Percentiles rank a stretch among this genome's conserved stretches.
Conservation (phyloP, 139 green algal genomes). For the Chlorella sp. region DNA sequence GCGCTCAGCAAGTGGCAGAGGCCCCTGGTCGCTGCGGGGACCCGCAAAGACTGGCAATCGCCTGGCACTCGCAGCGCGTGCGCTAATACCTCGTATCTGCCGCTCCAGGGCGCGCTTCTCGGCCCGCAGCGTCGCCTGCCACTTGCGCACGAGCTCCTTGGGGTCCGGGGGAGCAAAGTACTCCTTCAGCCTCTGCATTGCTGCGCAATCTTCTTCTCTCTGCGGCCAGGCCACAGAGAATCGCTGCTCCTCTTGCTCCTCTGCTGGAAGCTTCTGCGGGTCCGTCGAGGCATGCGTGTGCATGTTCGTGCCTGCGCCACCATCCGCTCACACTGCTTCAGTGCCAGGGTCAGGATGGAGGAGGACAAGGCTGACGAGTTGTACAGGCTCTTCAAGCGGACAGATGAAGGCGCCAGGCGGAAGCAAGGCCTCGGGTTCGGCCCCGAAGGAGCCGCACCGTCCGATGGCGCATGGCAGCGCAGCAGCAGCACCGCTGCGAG, state of each 20-base stretch:
- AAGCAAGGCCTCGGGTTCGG: not conserved
- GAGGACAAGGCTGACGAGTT: not conserved
- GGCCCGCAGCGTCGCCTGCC: constrained; percentile 24
- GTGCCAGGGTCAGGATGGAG: too few species aligned
- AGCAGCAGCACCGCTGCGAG: not conserved
- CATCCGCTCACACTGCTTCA: too few species aligned
- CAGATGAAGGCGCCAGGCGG: not conserved
- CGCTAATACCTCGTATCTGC: constrained; percentile 8
- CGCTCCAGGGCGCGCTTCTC: constrained; percentile 43
- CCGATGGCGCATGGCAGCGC: too few species aligned
- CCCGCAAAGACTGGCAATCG: too few species aligned
- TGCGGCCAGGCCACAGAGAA: too few species aligned
- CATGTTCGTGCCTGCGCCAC: too few species aligned
- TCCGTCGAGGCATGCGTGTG: too few species aligned
- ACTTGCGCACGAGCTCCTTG: constrained; percentile 51
- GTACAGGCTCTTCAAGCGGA: not conserved
- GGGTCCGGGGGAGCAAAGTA: constrained; percentile 14
- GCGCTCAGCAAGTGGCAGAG: not conserved
- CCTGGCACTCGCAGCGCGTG: too few species aligned
- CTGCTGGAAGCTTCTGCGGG: too few species aligned
- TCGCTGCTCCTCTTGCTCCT: too few species aligned
- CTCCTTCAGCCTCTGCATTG: constrained; percentile 10
- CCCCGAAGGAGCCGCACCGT: not conserved
- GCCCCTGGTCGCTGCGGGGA: too few species aligned
- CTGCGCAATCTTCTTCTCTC: too few species aligned